Evolutionary conservation across 108 stramenopile species (phyloP), one percentile per base, ranked within the genome.

Genomic region (Mediolabrus comicus): DNA sequence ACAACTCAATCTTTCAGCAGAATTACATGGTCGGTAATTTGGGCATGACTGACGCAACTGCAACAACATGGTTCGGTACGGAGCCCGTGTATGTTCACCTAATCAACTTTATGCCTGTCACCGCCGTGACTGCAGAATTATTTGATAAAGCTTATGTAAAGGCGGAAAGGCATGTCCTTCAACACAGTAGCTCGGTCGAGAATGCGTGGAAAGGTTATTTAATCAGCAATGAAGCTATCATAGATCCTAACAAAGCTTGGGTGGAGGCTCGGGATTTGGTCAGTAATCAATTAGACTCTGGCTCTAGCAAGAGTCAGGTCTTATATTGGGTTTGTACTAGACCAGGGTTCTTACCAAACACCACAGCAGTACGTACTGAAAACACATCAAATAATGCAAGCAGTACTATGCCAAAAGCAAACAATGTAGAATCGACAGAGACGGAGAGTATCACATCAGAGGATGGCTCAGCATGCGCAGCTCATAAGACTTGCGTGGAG

Each of bases 11-110:
- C 17, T 89, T 94, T 71, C 62, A 77, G 30, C 36, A 79, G 69
- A 90, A 90, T 62, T 90, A 88, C 62, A 94, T 94, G 93, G 90
- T 94, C 16, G 93, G 93, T n/a, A 94, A 94, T 59, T 41, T 94
- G n/a, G 93, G 93, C 8, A 91, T 91, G 90, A 65, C 86, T 29
- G 92, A 92, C 70, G 88, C 77, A 7, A 74, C 75, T 14, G 77
- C 62, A 35, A 80, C 89, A 7, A 95, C 94, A 13, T 95, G 91
- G 90, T 95, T 95, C 72, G 94, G 90, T 27, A 88, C 79, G 0
- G 58, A 88, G 17, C 61, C 57, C 3, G 65, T 91, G 2, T 92
- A 92, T 76, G 88, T 92, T 46, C 94, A 95, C 65, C 86, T 91
- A 80, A 92, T 92, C 53, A 92, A 95, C 72, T 83, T 85, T 17